These are phyloP conservation scores for Lactarius evosmus DNA, from an alignment of 768 basidiomycete species.

Conservation along the genomic window DNA sequence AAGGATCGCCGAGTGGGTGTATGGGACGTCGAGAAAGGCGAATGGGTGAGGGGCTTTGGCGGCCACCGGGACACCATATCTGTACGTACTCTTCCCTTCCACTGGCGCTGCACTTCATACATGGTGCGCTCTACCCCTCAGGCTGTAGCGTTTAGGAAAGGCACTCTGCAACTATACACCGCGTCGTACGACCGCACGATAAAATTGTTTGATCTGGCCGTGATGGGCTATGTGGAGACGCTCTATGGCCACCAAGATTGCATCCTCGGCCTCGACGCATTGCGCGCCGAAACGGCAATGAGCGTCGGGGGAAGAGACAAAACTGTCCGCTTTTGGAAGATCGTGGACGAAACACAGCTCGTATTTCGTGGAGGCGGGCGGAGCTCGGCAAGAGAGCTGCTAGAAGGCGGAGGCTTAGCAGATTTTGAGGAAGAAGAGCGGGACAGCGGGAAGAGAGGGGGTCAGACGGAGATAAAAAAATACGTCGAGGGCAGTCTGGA, in stretches of 20 bases:
- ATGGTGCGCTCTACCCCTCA: slow-evolving; percentile 32
- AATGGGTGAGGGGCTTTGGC: slow-evolving; percentile 79
- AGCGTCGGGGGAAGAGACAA: slow-evolving; percentile 89
- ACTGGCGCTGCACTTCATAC: slow-evolving; percentile 39
- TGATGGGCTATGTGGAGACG: slow-evolving; percentile 93
- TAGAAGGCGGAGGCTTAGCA: slow-evolving; percentile 73
- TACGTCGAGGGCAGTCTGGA: slow-evolving; percentile 92
- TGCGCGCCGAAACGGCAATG: slow-evolving; percentile 80
- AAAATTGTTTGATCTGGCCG: slow-evolving; percentile 78
- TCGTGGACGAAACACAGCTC: slow-evolving; percentile 90
- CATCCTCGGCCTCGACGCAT: slow-evolving; percentile 70
- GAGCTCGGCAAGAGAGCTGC: slow-evolving; percentile 71
- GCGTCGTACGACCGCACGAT: slow-evolving; percentile 84
- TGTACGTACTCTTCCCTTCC: slow-evolving; percentile 45
- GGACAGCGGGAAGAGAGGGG: slow-evolving; percentile 33
- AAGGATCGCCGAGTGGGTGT: slow-evolving; percentile 78
- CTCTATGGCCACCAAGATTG: slow-evolving; percentile 96
- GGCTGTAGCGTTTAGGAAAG: slow-evolving; percentile 75
- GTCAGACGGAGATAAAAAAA: slow-evolving; percentile 40
- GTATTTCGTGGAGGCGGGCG: slow-evolving; percentile 95
- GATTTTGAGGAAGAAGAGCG: slow-evolving; percentile 54
- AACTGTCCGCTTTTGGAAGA: slow-evolving; percentile 94
- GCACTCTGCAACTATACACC: slow-evolving; percentile 69
- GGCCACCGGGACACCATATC: slow-evolving; percentile 73
- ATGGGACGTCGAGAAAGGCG: slow-evolving; percentile 75